phyloP scores from a whole-genome alignment of 1,284 basidiomycete species.

The Sparassis latifolia region DNA sequence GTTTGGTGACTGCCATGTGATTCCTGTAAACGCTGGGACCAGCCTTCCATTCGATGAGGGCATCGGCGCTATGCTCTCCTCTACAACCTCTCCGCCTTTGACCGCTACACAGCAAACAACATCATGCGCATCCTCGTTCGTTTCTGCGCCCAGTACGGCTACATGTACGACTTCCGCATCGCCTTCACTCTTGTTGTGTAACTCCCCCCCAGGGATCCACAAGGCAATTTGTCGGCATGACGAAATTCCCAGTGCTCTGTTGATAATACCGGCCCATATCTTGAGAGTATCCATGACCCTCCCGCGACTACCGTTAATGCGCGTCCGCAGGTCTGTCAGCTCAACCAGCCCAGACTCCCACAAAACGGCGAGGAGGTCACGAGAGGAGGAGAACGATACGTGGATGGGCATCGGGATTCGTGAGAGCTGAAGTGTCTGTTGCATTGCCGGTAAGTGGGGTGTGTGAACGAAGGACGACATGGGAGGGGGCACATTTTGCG shows the following conservation, averaged over 20 bases:
- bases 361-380: slow-evolving; percentile 62
- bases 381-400: slow-evolving; percentile 50
- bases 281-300: slow-evolving; percentile 56
- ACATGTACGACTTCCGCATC: slow-evolving; percentile 7
- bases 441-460: slow-evolving; percentile 12
- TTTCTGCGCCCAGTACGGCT: slow-evolving; percentile 12
- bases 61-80: slow-evolving; percentile 18
- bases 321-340: slow-evolving; percentile 65
- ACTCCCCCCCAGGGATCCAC: background rate
- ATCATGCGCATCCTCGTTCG: slow-evolving; percentile 10
- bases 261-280: slow-evolving; percentile 37
- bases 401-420: slow-evolving; percentile 34
- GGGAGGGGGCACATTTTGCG: slow-evolving; percentile 92
- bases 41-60: slow-evolving; percentile 38
- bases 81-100: slow-evolving; percentile 2
- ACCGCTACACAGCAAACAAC: slow-evolving; percentile 13
- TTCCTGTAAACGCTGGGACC: slow-evolving; percentile 23
- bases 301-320: slow-evolving; percentile 53
- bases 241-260: slow-evolving; percentile 12
- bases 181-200: background rate
- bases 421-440: slow-evolving; percentile 8
- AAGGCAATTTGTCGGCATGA: too few relatives aligned
- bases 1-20: slow-evolving; percentile 42
- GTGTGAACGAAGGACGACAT: slow-evolving; percentile 72
- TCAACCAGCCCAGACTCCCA: slow-evolving; percentile 63